These are phyloP conservation scores for Aureobasidium musti DNA, from an alignment of 2,329 filamentous ascomycete genomes.

Conservation along the genomic window DNA sequence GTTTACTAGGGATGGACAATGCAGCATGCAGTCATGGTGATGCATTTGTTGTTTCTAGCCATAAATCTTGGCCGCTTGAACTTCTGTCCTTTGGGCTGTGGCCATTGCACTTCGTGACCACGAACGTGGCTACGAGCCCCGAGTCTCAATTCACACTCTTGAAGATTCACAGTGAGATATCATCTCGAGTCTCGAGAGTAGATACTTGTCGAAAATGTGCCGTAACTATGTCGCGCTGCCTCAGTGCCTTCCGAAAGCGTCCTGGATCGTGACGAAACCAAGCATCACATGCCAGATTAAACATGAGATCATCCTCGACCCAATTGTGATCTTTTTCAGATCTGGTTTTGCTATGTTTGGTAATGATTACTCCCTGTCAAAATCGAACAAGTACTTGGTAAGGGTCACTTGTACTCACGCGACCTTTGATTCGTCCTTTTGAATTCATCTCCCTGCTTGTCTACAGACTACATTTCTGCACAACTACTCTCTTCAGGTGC, in stretches of 20 bases:
- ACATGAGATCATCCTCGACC: background rate
- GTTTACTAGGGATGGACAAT: background rate
- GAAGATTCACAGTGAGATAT: no score
- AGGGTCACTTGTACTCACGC: background rate
- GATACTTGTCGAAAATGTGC: no score
- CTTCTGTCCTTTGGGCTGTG: background rate
- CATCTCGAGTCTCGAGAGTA: background rate
- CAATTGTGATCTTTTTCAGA: background rate
- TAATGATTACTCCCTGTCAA: background rate
- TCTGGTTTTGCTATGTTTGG: background rate
- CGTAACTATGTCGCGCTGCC: no score
- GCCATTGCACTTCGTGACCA: background rate
- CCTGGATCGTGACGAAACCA: constrained; percentile 1
- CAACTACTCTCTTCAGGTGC: no score
- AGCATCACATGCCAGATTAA: constrained; percentile 10
- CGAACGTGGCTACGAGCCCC: no score
- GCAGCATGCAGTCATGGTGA: constrained; percentile 3
- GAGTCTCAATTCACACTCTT: background rate
- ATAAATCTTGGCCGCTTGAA: background rate
- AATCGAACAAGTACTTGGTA: background rate
- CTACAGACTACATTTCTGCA: no score
- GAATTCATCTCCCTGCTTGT: background rate
- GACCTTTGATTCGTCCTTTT: constrained; percentile 1
- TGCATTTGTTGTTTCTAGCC: background rate
- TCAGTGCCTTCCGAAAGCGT: background rate